Evolutionary conservation across 352 stramenopile genomes (phyloP).

Genomic region (Phytophthora multivora): DNA sequence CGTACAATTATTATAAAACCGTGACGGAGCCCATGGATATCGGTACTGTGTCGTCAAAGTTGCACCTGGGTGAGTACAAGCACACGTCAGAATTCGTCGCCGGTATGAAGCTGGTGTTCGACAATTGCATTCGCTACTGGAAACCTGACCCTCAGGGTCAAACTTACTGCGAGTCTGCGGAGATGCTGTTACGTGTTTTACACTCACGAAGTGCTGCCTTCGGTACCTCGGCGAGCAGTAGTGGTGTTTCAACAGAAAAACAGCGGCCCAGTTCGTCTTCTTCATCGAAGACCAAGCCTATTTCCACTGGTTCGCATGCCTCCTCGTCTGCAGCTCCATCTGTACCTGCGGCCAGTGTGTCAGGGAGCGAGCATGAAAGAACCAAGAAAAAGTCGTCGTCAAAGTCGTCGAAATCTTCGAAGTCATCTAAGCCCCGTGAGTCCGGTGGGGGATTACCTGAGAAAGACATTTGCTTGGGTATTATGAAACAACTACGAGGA

Average conservation of each 20-base stretch:
- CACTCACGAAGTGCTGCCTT: slow-evolving; percentile 55
- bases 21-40: slow-evolving; percentile 86
- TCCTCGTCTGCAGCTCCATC: slow-evolving; percentile 10
- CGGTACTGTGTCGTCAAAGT: slow-evolving; percentile 69
- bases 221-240: slow-evolving; percentile 29
- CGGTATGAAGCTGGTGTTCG: slow-evolving; percentile 81
- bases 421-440: slow-evolving; percentile 48
- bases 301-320: slow-evolving; percentile 11
- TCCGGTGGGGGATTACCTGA: slow-evolving; percentile 46
- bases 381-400: slow-evolving; percentile 41
- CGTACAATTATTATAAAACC: slow-evolving; percentile 83
- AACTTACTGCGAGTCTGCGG: slow-evolving; percentile 80
- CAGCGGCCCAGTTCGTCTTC: slow-evolving; percentile 41
- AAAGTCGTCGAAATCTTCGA: slow-evolving; percentile 41
- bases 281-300: slow-evolving; percentile 29
- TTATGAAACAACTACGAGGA: slow-evolving; percentile 69
- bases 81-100: slow-evolving; percentile 58
- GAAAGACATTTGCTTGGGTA: slow-evolving; percentile 68
- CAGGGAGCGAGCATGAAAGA: slow-evolving; percentile 30
- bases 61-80: slow-evolving; percentile 76
- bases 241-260: slow-evolving; percentile 44
- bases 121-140: slow-evolving; percentile 88
- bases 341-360: slow-evolving; percentile 2
- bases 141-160: slow-evolving; percentile 73
- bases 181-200: slow-evolving; percentile 58